A percentile compares a stretch with the other conserved stretches of the same genome.
These are phyloP conservation scores for Solanum boliviense DNA, from an alignment of 257 asterid genomes.

Conservation along the genomic window DNA sequence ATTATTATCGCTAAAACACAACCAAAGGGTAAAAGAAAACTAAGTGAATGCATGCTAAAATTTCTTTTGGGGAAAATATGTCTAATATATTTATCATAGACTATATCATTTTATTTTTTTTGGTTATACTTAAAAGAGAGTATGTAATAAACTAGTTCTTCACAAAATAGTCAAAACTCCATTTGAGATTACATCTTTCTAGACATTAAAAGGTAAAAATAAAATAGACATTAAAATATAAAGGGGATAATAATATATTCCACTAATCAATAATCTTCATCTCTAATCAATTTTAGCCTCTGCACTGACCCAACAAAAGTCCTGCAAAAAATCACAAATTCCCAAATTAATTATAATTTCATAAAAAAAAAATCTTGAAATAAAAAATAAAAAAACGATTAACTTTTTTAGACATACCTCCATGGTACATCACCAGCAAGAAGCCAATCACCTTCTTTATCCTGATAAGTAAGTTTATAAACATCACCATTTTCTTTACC, in stretches of 20 bases:
- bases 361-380: neutral
- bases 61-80: neutral
- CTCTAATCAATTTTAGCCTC: slow-evolving; percentile 43
- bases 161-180: neutral
- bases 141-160: neutral
- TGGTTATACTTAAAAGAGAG: neutral
- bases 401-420: slow-evolving; percentile 24
- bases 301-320: slow-evolving; percentile 31
- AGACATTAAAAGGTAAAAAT: neutral
- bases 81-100: neutral
- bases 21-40: neutral
- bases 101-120: neutral
- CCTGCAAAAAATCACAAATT: slow-evolving; percentile 22
- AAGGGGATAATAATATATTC: neutral
- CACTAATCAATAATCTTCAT: neutral
- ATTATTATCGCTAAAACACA: neutral
- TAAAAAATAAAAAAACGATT: neutral
- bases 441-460: slow-evolving; percentile 61
- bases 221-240: neutral
- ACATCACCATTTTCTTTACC: slow-evolving; percentile 25
- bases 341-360: neutral
- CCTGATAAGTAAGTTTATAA: slow-evolving; percentile 42
- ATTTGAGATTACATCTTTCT: neutral
- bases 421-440: slow-evolving; percentile 51
- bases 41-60: neutral